Percentiles rank a stretch among this genome's conserved stretches.
phyloP scores from a whole-genome alignment of 2,329 filamentous ascomycete genomes.

The Fusarium buxicola region DNA sequence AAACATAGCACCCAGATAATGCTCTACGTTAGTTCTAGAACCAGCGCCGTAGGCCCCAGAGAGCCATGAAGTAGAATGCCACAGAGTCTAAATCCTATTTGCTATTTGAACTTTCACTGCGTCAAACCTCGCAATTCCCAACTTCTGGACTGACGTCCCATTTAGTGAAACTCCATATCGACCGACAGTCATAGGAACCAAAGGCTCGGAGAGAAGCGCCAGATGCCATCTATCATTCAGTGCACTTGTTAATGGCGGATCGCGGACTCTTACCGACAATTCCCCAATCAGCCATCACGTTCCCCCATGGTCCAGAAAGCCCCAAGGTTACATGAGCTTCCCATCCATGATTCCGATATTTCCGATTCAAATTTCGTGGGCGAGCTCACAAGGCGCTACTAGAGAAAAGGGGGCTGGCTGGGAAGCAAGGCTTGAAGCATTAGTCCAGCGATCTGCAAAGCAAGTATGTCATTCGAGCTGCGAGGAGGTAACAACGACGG shows the following conservation, averaged over 20 bases:
- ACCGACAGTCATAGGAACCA: neutral
- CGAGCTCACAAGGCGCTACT: neutral
- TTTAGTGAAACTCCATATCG: too few relatives aligned
- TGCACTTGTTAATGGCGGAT: neutral
- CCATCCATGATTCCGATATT: neutral
- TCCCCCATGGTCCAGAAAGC: neutral
- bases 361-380: neutral
- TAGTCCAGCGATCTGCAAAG: neutral
- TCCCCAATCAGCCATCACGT: neutral
- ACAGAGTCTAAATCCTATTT: too few relatives aligned
- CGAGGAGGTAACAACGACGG: too few relatives aligned
- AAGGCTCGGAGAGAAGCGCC: neutral
- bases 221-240: neutral
- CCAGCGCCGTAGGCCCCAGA: too few relatives aligned
- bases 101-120: too few relatives aligned
- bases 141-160: too few relatives aligned
- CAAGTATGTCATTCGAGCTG: too few relatives aligned
- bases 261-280: neutral
- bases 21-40: too few relatives aligned
- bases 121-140: too few relatives aligned
- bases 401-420: neutral
- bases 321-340: neutral
- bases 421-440: neutral
- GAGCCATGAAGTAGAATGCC: too few relatives aligned
- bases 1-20: too few relatives aligned